These are phyloP conservation scores for Neurospora crassa DNA, from an alignment of 2,329 filamentous ascomycete genomes.

Conservation along the genomic window DNA sequence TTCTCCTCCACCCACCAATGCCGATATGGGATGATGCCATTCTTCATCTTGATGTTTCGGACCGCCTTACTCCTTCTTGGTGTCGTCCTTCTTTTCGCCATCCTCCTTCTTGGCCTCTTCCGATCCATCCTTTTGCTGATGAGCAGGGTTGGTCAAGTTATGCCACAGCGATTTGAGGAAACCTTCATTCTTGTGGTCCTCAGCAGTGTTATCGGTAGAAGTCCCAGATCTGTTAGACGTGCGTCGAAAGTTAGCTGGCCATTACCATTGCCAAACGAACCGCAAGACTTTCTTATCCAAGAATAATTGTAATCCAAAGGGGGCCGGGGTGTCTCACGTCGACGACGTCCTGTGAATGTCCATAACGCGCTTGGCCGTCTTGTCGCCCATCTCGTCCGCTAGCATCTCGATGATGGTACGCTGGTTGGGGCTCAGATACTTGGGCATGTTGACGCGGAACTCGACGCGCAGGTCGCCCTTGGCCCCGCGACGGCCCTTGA, in stretches of 20 bases:
- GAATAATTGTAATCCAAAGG: neutral
- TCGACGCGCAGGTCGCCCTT: constrained; percentile 84
- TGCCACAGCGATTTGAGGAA: constrained; percentile 94
- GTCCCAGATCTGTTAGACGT: constrained; percentile 2
- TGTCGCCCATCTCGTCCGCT: constrained; percentile 91
- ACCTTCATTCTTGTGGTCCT: constrained; percentile 68
- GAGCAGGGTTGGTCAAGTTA: constrained; percentile 65
- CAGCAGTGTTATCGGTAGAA: constrained; percentile 9
- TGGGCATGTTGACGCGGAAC: constrained; percentile 92
- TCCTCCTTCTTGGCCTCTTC: constrained; percentile 15
- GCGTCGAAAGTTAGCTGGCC: constrained; percentile 1
- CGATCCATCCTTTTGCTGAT: constrained; percentile 30
- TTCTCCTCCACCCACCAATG: neutral
- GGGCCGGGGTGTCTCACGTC: constrained; percentile 32
- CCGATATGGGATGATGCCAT: neutral
- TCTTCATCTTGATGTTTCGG: too few species aligned
- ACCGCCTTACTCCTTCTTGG: constrained; percentile 20
- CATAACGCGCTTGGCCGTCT: constrained; percentile 87
- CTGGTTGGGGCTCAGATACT: constrained; percentile 85
- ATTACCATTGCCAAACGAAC: neutral
- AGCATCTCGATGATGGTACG: constrained; percentile 90
- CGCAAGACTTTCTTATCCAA: constrained; percentile 3
- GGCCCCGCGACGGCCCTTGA: constrained; percentile 56
- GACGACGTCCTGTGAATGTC: constrained; percentile 47
- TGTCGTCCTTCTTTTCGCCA: constrained; percentile 16